Evolutionary conservation across 441 rosid genomes (phyloP), one percentile per base, ranked within the genome.

Genomic region (Erysimum cheiri): DNA sequence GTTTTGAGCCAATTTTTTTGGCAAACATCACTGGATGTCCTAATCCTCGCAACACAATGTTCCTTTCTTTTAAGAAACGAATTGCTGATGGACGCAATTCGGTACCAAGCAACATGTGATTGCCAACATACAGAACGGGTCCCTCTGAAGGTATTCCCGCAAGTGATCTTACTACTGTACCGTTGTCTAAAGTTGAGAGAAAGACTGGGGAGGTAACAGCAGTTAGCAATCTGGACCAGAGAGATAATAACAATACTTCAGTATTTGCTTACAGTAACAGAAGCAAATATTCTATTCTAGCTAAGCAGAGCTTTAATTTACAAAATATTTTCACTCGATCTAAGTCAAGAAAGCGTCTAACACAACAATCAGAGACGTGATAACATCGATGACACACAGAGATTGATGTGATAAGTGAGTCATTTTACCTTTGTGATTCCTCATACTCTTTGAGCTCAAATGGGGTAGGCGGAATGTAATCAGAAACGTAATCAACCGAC

Each of bases 61-160:
- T 85, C 50, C 66, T 80, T 29, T 86, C 87, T 13, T 29, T 59
- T 56, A 81, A 4, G 56, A 85, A 64, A 64, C 78, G 84, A 67
- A 81, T 82, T 3, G 67, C 71, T 57, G 83, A 4, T 11, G 97
- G 84, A 47, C 39, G 6, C 54, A 85, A 2, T 10, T 94, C 99
- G 3, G 78, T 15, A 32, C 99, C 99, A 15, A 88, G 49, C 56
- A 95, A 60, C 93, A 83, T 84, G 78, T 95, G 98, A 70, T 90
- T 80, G 22, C 99, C 94, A 31, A 94, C 88, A 5, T 72, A 78
- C 46, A 94, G 71, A 60, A 94, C 91, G 0, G 99, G 99, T 43
- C 97, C 98, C 36, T 93, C 87, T 8, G 80, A 78, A 53, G 98
- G 98, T 78, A 91, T 49, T 41, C 98, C 97, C 4, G 83, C 86